Percentiles rank a stretch among this genome's conserved stretches.
These are phyloP conservation scores for Solanum gracilifrons DNA, from an alignment of 257 asterid species.

Conservation along the genomic window DNA sequence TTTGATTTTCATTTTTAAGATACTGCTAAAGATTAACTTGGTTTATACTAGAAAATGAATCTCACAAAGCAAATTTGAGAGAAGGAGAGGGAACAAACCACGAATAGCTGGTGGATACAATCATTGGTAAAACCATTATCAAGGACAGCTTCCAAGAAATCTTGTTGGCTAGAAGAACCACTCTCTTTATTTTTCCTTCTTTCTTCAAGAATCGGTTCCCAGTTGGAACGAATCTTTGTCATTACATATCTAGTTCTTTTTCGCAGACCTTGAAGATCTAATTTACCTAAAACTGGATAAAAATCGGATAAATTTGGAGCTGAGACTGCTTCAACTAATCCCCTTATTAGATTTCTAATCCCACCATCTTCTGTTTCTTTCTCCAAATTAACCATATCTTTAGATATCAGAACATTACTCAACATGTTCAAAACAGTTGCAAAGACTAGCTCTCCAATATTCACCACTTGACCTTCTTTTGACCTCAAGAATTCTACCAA, in stretches of 20 bases:
- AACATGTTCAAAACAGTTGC: slow-evolving; percentile 25
- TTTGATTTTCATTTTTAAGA: background rate
- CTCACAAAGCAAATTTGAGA: background rate
- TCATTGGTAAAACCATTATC: slow-evolving; percentile 17
- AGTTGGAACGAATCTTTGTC: slow-evolving; percentile 1
- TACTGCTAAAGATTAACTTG: background rate
- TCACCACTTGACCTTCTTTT: slow-evolving; percentile 11
- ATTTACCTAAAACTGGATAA: slow-evolving; percentile 15
- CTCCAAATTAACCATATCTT: slow-evolving; percentile 14
- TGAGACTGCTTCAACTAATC: background rate
- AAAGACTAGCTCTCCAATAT: slow-evolving; percentile 14
- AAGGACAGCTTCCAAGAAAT: slow-evolving; percentile 23
- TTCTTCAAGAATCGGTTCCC: slow-evolving; percentile 26
- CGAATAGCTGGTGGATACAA: slow-evolving; percentile 22
- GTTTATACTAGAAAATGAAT: background rate
- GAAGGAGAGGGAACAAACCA: slow-evolving; percentile 6
- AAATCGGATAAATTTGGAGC: slow-evolving; percentile 29
- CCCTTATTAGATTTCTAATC: slow-evolving; percentile 13
- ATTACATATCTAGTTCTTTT: background rate
- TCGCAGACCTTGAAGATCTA: slow-evolving; percentile 38
- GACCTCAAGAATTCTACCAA: slow-evolving; percentile 23
- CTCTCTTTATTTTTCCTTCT: slow-evolving; percentile 2
- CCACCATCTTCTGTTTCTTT: slow-evolving; percentile 8
- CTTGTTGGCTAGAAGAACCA: background rate
- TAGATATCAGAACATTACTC: slow-evolving; percentile 19